phyloP scores from a whole-genome alignment of 75 land plant species.

The Cryptomeria japonica region DNA sequence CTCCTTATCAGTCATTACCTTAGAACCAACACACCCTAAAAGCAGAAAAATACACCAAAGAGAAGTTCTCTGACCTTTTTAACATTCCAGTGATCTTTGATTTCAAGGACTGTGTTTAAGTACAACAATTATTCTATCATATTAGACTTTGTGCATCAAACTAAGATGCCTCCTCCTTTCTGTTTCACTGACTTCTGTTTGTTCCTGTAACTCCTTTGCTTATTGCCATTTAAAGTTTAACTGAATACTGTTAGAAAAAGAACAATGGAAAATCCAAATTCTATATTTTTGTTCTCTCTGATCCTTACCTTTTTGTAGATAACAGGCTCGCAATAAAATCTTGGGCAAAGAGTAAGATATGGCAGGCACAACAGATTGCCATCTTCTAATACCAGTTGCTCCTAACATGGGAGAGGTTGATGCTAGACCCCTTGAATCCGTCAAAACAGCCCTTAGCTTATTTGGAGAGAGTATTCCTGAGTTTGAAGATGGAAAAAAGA shows the following conservation, averaged over 20 bases:
- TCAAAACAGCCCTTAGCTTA: conserved; percentile 2
- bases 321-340: not conserved
- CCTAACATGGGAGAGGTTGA: conserved; percentile 2
- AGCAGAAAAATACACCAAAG: no score
- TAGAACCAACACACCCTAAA: no score
- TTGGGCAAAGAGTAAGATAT: not conserved
- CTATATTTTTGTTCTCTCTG: not conserved
- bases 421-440: not conserved
- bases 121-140: not conserved
- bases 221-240: not conserved
- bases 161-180: not conserved
- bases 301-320: not conserved
- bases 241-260: not conserved
- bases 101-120: not conserved
- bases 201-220: not conserved
- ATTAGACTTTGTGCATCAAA: not conserved
- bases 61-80: no score
- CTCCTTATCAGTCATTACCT: no score
- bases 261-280: not conserved
- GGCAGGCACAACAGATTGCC: not conserved
- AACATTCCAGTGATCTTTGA: not conserved
- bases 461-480: not conserved
- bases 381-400: not conserved
- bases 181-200: not conserved
- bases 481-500: not conserved